Percentiles rank a stretch among this genome's conserved stretches.
These are phyloP conservation scores for Aspergillus calidoustus DNA, from an alignment of 2,329 filamentous ascomycete genomes.

Conservation along the genomic window DNA sequence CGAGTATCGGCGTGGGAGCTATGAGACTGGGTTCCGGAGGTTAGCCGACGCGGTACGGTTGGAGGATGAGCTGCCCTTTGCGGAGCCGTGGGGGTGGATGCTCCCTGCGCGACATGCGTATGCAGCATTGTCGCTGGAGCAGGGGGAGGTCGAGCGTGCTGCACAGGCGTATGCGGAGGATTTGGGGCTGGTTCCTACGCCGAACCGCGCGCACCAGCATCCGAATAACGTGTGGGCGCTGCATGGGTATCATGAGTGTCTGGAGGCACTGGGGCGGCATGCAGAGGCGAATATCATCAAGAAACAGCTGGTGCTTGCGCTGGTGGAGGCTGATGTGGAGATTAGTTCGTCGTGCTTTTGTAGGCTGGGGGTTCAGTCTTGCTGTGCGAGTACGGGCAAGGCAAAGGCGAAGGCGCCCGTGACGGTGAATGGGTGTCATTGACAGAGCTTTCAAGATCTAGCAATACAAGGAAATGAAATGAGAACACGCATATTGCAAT, in stretches of 20 bases:
- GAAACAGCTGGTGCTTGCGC: slow-evolving; percentile 55
- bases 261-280: slow-evolving; percentile 56
- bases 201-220: slow-evolving; percentile 67
- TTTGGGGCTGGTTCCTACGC: slow-evolving; percentile 58
- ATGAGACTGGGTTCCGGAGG: slow-evolving; percentile 61
- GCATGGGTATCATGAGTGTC: slow-evolving; percentile 72
- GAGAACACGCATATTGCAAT: neutral
- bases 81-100: slow-evolving; percentile 81
- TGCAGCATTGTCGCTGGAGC: slow-evolving; percentile 70
- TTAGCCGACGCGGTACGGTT: slow-evolving; percentile 61
- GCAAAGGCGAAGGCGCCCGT: neutral
- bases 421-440: slow-evolving; percentile 1
- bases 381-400: neutral
- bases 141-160: slow-evolving; percentile 61
- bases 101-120: slow-evolving; percentile 72
- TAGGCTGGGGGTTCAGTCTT: slow-evolving; percentile 10
- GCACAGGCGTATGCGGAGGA: slow-evolving; percentile 63
- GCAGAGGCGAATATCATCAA: slow-evolving; percentile 53
- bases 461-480: neutral
- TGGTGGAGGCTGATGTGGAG: slow-evolving; percentile 62
- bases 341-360: slow-evolving; percentile 64
- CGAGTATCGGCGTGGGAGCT: slow-evolving; percentile 66
- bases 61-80: slow-evolving; percentile 68
- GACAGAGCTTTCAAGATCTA: neutral
- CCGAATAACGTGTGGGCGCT: slow-evolving; percentile 76